Evolutionary conservation across 306 rosid species (phyloP), one percentile per base, ranked within the genome.

Genomic region (Trifolium repens): DNA sequence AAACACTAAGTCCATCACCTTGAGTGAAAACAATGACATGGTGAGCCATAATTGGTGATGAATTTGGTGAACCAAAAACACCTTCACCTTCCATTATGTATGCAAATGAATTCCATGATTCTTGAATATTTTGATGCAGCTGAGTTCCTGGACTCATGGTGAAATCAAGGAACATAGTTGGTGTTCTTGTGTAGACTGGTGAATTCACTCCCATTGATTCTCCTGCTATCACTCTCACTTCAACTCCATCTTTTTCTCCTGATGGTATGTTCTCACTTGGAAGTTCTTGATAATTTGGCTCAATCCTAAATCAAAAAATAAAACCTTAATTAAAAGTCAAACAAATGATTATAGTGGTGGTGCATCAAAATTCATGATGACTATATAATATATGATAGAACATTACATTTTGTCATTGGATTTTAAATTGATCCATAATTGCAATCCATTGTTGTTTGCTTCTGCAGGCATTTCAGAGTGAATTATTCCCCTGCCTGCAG

Each of bases 381-480:
- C 2, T 1, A 5, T 34, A 35, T 35, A 5, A 1, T 35, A 34
- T 34, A 7, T 35, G 5, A 35, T 35, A 39, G 42, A 39, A 39
- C 34, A 26, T 24, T 61, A 94, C 98, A 91, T 94, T 85, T 94
- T 94, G 82, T 94, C 88, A 10, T 62, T 79, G 16, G 92, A 74
- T 69, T 93, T 69, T 76, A 94, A 82, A 80, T 94, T 94, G 88
- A 94, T 94, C 98, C 98, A 94, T 4, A 94, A 91, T 75, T 94
- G 98, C 80, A 94, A 40, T 3, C 97, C 98, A 75, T 75, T 86
- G 84, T 92, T 89, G 79, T 80, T 80, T 61, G 85, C 93, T 84
- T 83, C 93, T 66, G 85, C 92, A 43, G 98, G 97, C 98, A 94
- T 94, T 84, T 94, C 98, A 53, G 98, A 94, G 83, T 94, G 98